Evolutionary conservation across 2,329 filamentous ascomycete genomes (phyloP), one percentile per base, ranked within the genome.

Genomic region (Metarhizium robertsii): DNA sequence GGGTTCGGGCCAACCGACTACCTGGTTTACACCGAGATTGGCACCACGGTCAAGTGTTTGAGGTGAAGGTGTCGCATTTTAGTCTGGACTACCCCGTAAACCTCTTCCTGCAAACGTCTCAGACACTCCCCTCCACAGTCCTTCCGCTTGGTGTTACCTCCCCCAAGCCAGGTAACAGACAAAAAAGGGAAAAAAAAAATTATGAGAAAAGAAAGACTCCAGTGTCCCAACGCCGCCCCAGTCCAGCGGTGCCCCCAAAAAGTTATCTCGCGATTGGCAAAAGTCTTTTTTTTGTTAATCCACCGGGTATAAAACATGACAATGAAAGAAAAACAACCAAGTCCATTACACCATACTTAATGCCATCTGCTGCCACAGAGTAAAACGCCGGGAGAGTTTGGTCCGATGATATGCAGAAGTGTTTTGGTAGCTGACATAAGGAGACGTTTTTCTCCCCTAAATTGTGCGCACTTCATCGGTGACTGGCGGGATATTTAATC

Each of bases 21-120:
- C 52, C 59, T 53, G 34, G 57, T 54, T 49, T 54, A 53, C 58
- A 61, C 59, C 59, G 59, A 58, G 58, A 57, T 55, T 43, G 45
- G 53, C 57, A 57, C 25, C 53, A 14, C 43, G 13, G 38, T 18
- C 32, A n/a, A 13, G 5, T 30, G 30, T 14, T 18, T 5, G 42
- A 34, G 8, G 30, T 20, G 45, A 48, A 48, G 25, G 20, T 11
- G 14, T 30, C 16, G 18, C 42, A 18, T 45, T 45, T 45, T 20
- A 20, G 40, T 43, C 16, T 14, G 16, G 40, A 14, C 25, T 25
- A 25, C 32, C 18, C 40, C 14, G 14, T 45, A 4, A 16, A 16
- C 25, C 11, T 48, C 20, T 30, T 48, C 45, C 30, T 30, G 3
- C 45, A 29, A 18, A 11, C 45, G 13, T 48, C 25, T 48, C 18